Evolutionary conservation across 2,329 filamentous ascomycete species (phyloP).

Genomic region (Aspergillus nomiae): DNA sequence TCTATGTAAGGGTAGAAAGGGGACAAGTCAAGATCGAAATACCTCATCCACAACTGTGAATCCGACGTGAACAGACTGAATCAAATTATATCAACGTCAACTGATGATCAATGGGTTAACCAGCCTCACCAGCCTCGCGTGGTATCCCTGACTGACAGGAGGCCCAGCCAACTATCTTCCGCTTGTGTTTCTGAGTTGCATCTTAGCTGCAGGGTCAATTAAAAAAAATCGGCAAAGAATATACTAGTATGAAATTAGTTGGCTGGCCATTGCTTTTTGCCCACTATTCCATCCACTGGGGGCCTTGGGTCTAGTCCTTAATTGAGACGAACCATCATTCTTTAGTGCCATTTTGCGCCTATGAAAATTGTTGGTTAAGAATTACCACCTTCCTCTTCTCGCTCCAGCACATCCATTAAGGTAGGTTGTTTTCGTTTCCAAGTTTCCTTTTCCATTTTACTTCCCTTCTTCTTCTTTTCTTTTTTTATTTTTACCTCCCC

Average conservation of each 20-base stretch:
- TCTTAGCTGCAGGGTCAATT: not conserved
- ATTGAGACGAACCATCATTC: constrained; percentile 8
- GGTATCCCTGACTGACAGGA: constrained; percentile 2
- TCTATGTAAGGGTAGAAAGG: not conserved
- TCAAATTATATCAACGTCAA: not conserved
- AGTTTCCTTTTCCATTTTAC: too few species aligned
- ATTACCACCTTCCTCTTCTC: not conserved
- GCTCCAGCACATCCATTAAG: not conserved
- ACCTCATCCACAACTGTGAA: not conserved
- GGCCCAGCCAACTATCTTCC: not conserved
- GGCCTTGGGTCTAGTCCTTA: not conserved
- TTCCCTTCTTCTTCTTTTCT: not conserved
- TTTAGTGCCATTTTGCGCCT: constrained; percentile 9
- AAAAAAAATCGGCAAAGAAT: not conserved
- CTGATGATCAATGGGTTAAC: not conserved
- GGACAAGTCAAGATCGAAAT: not conserved
- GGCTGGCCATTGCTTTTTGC: not conserved
- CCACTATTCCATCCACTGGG: not conserved
- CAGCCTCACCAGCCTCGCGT: constrained; percentile 5
- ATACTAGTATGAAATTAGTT: not conserved
- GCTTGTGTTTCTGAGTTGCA: not conserved
- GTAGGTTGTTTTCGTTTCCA: too few species aligned
- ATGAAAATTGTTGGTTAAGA: constrained; percentile 4
- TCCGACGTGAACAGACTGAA: not conserved
- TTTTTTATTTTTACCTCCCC: not conserved